These are phyloP conservation scores for Colletotrichum musae DNA, from an alignment of 2,329 filamentous ascomycete genomes.

Conservation along the genomic window DNA sequence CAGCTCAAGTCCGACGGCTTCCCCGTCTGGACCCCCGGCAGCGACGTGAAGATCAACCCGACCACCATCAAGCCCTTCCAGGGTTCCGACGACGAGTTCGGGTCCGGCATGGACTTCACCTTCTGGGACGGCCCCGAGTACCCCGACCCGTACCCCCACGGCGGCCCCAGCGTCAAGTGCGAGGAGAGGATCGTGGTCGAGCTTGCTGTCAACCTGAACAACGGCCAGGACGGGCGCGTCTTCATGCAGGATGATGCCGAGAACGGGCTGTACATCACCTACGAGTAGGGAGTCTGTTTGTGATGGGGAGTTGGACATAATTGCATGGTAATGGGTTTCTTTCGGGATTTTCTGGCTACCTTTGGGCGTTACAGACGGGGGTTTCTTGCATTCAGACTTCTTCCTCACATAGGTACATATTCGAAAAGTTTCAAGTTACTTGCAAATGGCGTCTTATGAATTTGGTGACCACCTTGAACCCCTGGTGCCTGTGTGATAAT, in stretches of 20 bases:
- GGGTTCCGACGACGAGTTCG: slow-evolving; percentile 6
- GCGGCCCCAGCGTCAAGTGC: slow-evolving; percentile 23
- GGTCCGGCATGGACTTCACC: slow-evolving; percentile 19
- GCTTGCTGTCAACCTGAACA: slow-evolving; percentile 31
- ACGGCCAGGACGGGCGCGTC: slow-evolving; percentile 20
- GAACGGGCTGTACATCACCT: slow-evolving; percentile 25
- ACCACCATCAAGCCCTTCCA: slow-evolving; percentile 24
- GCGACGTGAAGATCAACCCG: slow-evolving; percentile 24
- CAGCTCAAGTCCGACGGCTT: slow-evolving; percentile 29
- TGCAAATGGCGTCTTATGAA: too few species aligned
- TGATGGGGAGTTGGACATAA: neutral
- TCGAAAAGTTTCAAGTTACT: neutral
- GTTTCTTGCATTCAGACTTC: neutral
- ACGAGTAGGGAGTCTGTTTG: neutral
- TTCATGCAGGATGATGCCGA: slow-evolving; percentile 32
- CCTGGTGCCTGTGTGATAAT: too few species aligned
- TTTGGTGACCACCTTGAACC: too few species aligned
- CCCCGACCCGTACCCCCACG: slow-evolving; percentile 9
- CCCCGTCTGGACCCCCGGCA: slow-evolving; percentile 15
- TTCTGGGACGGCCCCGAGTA: slow-evolving; percentile 27
- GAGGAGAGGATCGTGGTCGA: slow-evolving; percentile 27
- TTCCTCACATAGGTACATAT: neutral
- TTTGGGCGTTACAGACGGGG: neutral
- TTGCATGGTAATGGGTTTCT: neutral
- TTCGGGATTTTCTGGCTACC: neutral